Evolutionary conservation across 179 eudicot genomes (phyloP).

Genomic region (Spergularia azorica): DNA sequence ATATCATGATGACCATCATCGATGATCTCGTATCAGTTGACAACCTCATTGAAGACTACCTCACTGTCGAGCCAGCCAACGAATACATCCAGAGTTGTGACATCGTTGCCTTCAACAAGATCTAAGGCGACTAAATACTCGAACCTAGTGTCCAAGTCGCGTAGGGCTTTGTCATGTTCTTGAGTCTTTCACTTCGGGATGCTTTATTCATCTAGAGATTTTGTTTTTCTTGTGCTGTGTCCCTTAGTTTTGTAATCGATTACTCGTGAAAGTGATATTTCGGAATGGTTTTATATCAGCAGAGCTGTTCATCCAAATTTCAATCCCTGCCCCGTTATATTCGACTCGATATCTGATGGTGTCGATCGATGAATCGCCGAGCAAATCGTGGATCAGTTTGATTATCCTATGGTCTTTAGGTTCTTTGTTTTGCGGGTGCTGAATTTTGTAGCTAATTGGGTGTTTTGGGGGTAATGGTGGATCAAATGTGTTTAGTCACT

Average conservation of each 20-base stretch:
- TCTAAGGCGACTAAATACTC: constrained; percentile 34
- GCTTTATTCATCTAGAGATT: constrained; percentile 19
- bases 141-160: not conserved
- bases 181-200: not conserved
- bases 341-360: too few relatives aligned
- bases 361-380: too few relatives aligned
- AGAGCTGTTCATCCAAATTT: not conserved
- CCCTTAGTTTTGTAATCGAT: not conserved
- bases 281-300: not conserved
- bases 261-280: not conserved
- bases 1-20: constrained; percentile 84
- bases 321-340: too few relatives aligned
- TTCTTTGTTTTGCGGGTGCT: too few relatives aligned
- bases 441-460: too few relatives aligned
- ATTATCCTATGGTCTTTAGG: too few relatives aligned
- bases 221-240: constrained; percentile 40
- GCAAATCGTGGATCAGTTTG: too few relatives aligned
- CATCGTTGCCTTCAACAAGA: constrained; percentile 97
- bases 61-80: constrained; percentile 70
- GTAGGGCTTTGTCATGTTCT: not conserved
- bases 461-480: too few relatives aligned
- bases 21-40: constrained; percentile 97
- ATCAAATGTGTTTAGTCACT: too few relatives aligned
- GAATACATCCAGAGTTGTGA: constrained; percentile 96
- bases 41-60: constrained; percentile 66